phyloP scores from a whole-genome alignment of 2,329 filamentous ascomycete species.

The Chalara sp. region DNA sequence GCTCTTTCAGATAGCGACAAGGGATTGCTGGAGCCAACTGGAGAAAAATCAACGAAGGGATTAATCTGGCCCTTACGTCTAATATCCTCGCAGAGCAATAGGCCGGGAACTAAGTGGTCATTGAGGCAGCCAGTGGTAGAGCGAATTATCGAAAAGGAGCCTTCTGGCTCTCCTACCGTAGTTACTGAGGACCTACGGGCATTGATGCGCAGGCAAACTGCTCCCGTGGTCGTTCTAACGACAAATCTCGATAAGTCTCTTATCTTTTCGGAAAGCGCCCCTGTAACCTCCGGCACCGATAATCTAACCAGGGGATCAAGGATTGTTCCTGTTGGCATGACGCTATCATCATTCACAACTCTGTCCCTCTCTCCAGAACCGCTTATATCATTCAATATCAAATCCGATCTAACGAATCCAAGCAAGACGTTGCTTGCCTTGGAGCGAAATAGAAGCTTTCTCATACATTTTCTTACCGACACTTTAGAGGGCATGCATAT shows the following conservation, averaged over 20 bases:
- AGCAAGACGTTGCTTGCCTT: conserved; percentile 22
- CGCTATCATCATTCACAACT: conserved; percentile 28
- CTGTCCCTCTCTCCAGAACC: conserved; percentile 22
- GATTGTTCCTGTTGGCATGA: conserved; percentile 15
- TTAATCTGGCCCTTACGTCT: not conserved
- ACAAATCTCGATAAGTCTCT: conserved; percentile 3
- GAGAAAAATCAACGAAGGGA: not conserved
- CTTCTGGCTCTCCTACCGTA: not conserved
- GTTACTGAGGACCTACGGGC: conserved; percentile 11
- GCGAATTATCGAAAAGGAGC: not conserved
- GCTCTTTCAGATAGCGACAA: not conserved
- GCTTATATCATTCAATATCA: conserved; percentile 27
- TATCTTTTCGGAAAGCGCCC: too few species aligned
- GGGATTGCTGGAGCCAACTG: not conserved
- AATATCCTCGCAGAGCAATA: not conserved
- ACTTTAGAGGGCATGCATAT: conserved; percentile 14
- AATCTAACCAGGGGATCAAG: too few species aligned
- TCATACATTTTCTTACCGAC: conserved; percentile 19
- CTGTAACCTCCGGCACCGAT: too few species aligned
- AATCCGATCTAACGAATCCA: conserved; percentile 9
- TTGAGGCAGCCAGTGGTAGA: not conserved
- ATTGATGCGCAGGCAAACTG: conserved; percentile 23
- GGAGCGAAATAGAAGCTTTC: conserved; percentile 12
- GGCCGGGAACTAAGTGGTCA: not conserved
- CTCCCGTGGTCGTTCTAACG: conserved; percentile 24